Conservation (phyloP, 176 grass and related monocot genomes). For the Panicum miliaceum region DNA sequence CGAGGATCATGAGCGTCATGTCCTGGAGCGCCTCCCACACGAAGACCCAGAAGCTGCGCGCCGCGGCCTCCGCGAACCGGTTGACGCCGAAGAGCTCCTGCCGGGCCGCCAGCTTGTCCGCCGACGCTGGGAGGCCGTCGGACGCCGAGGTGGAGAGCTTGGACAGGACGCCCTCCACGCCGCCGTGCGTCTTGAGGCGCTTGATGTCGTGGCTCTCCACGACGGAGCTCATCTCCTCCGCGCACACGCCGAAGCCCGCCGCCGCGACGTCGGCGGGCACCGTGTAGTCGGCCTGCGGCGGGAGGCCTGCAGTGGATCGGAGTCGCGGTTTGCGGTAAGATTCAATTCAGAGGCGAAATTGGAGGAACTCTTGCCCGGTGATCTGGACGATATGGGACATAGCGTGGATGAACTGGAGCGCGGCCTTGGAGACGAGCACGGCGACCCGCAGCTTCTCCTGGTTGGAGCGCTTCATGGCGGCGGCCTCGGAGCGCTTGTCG, state of each 20-base stretch:
- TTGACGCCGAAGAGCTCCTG: slow-evolving; percentile 74
- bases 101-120: slow-evolving; percentile 33
- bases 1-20: slow-evolving; percentile 90
- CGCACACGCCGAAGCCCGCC: slow-evolving; percentile 76
- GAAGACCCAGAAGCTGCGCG: slow-evolving; percentile 83
- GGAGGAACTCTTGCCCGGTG: too few species aligned
- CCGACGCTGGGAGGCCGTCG: slow-evolving; percentile 51
- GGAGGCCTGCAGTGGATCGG: slow-evolving; percentile 48
- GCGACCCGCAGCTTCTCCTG: slow-evolving; percentile 94
- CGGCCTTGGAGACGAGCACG: slow-evolving; percentile 92
- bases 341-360: not conserved
- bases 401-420: slow-evolving; percentile 92
- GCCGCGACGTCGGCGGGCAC: slow-evolving; percentile 67
- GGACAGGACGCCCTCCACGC: slow-evolving; percentile 51
- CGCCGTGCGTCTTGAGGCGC: slow-evolving; percentile 66
- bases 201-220: slow-evolving; percentile 92
- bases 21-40: slow-evolving; percentile 90
- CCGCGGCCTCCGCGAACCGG: slow-evolving; percentile 70
- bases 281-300: slow-evolving; percentile 64
- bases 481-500: slow-evolving; percentile 79
- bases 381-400: not conserved
- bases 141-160: slow-evolving; percentile 72
- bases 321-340: not conserved
- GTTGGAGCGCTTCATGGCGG: slow-evolving; percentile 89
- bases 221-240: slow-evolving; percentile 79